Conservation (phyloP, 2,329 filamentous ascomycete genomes). For the Pestalotiopsis sp. region DNA sequence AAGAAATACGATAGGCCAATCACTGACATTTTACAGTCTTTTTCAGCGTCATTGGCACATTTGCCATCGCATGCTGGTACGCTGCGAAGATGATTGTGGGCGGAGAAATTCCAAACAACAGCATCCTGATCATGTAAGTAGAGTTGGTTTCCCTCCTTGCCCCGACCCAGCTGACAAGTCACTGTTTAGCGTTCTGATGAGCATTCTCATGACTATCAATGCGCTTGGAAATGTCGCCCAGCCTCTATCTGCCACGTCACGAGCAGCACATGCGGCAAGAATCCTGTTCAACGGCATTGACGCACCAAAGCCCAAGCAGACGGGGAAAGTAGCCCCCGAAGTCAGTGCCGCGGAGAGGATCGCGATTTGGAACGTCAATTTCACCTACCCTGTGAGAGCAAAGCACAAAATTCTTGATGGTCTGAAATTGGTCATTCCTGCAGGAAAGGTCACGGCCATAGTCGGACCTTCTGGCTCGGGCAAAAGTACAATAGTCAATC, state of each 20-base stretch:
- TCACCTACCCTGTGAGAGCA: slow-evolving; percentile 70
- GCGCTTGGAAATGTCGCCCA: slow-evolving; percentile 58
- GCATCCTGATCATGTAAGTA: slow-evolving; percentile 53
- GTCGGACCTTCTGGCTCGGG: slow-evolving; percentile 74
- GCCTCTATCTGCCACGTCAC: slow-evolving; percentile 58
- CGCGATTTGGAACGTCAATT: slow-evolving; percentile 64
- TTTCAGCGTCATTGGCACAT: slow-evolving; percentile 33
- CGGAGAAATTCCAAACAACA: slow-evolving; percentile 44
- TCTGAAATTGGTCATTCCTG: slow-evolving; percentile 58
- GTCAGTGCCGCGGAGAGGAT: slow-evolving; percentile 56
- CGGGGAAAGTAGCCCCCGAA: slow-evolving; percentile 47
- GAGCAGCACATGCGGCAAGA: slow-evolving; percentile 57
- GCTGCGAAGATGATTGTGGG: slow-evolving; percentile 28
- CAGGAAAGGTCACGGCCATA: slow-evolving; percentile 73
- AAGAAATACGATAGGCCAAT: not conserved
- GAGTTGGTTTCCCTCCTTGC: not conserved
- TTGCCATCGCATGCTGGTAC: slow-evolving; percentile 34
- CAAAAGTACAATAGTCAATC: slow-evolving; percentile 73
- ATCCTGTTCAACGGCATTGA: slow-evolving; percentile 59
- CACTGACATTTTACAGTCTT: slow-evolving; percentile 23
- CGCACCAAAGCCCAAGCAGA: slow-evolving; percentile 42
- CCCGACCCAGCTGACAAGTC: slow-evolving; percentile 12
- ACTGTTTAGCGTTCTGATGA: slow-evolving; percentile 48
- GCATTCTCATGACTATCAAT: slow-evolving; percentile 59
- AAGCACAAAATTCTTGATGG: slow-evolving; percentile 65